Base-by-base conservation (phyloP, 2,329 filamentous ascomycete genomes). In the Neonectria neomacrospora region DNA sequence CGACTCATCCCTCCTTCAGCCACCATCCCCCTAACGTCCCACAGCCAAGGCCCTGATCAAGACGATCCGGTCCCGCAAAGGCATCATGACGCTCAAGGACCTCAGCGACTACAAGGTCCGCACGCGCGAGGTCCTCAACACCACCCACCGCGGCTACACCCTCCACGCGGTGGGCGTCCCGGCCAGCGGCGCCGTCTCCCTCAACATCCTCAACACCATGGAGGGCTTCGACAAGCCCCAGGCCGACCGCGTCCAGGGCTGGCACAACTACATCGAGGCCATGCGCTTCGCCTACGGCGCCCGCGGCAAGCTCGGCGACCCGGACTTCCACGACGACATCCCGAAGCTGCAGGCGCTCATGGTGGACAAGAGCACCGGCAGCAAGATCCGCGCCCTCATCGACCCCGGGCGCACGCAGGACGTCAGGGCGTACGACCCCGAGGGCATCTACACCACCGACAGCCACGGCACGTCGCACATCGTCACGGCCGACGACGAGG, bases 231-330 rank as follows among this genome's bases (percentile, higher is more conserved):
- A 56, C 2, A 20, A 62, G 14, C 39, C 23, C 8, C 5, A 28
- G 11, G 3, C 7, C 16, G 8, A 22, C 6, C 14, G 23, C 22
- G 3, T 26, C 22, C 26, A 50, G 30, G 30, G 83, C 39, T 90
- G 90, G 1, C 96, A 98, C 78, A 88, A 92, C 14, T 85, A 97
- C 67, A 88, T 93, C 73, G 96, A 98, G 82, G 91, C 94, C 12
- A 93, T 97, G 81, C 87, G 93, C 22, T 98, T 97, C 76, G 94
- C 88, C 3, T 98, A 97, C 75, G 94, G 90, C 4, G 82, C 91
- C 71, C 89, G 94, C 61, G 85, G 88, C n/a, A 84, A 90, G 28
- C 85, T 98, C 0, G 95, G 94, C 5, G 96, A 98, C 76, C 96
- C 95, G 0, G 82, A 80, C 1, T 97, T 91, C 75, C 86, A 96